Percentiles rank a stretch among this genome's conserved stretches.
These are phyloP conservation scores for Xylariales sp. DNA, from an alignment of 2,329 filamentous ascomycete species.

Conservation along the genomic window DNA sequence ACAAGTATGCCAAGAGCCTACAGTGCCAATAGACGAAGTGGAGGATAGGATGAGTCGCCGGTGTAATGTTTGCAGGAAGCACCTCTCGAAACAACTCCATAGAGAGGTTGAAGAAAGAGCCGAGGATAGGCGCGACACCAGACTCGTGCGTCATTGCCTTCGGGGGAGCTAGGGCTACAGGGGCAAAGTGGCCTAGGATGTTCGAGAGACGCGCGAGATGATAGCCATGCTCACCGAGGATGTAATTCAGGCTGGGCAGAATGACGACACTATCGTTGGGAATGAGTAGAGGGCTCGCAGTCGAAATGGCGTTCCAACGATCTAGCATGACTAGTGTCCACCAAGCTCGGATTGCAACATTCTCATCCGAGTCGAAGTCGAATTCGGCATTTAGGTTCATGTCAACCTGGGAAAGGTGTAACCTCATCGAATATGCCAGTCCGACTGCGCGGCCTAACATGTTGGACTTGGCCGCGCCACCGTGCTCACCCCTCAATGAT, in stretches of 20 bases:
- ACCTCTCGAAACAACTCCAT: conserved; percentile 63
- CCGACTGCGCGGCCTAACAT: conserved; percentile 63
- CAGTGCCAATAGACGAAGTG: conserved; percentile 68
- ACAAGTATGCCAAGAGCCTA: conserved; percentile 58
- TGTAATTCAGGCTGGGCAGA: conserved; percentile 50
- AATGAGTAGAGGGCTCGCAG: conserved; percentile 57
- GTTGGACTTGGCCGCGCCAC: conserved; percentile 45
- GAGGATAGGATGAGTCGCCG: conserved; percentile 48
- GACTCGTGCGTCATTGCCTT: conserved; percentile 37
- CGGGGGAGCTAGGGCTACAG: conserved; percentile 38
- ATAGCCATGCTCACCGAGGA: conserved; percentile 61
- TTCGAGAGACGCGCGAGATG: conserved; percentile 59
- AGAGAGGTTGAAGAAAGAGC: conserved; percentile 48
- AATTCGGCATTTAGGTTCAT: conserved; percentile 35
- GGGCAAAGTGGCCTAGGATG: conserved; percentile 51
- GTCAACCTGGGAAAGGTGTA: conserved; percentile 43
- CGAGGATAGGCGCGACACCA: conserved; percentile 38
- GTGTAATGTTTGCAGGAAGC: conserved; percentile 53
- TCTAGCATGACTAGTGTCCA: conserved; percentile 69
- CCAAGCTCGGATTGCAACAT: conserved; percentile 62
- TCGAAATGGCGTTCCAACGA: conserved; percentile 68
- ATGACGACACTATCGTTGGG: conserved; percentile 58
- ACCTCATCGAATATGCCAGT: conserved; percentile 59
- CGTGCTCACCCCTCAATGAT: conserved; percentile 34
- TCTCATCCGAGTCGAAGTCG: conserved; percentile 57